These are phyloP conservation scores for Basipetospora sp. DNA, from an alignment of 2,329 filamentous ascomycete species.

Conservation along the genomic window DNA sequence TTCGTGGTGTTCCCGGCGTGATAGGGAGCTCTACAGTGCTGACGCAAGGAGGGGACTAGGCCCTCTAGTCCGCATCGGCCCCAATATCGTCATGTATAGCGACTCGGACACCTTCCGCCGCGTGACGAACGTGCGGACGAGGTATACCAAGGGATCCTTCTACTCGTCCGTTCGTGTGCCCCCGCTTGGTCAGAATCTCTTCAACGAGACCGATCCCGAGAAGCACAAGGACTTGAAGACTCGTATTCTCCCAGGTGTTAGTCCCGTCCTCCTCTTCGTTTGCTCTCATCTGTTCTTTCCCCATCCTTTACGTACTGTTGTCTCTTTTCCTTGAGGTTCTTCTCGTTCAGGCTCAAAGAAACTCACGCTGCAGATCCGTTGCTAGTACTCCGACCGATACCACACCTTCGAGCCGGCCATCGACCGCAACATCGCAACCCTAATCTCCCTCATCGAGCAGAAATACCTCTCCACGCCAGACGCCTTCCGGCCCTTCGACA, in stretches of 20 bases:
- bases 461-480: constrained; percentile 26
- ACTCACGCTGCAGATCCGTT: no score
- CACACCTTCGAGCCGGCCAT: constrained; percentile 32
- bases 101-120: constrained; percentile 31
- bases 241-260: constrained; percentile 24
- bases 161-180: constrained; percentile 33
- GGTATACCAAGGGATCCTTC: constrained; percentile 29
- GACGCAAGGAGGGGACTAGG: constrained; percentile 7
- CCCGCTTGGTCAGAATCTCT: constrained; percentile 34
- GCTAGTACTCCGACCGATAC: constrained; percentile 27
- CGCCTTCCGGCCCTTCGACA: constrained; percentile 23
- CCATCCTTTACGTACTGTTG: no score
- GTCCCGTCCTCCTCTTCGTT: constrained; percentile 8
- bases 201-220: constrained; percentile 33
- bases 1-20: neutral
- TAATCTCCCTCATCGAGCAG: constrained; percentile 27
- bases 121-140: constrained; percentile 25
- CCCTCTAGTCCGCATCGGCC: constrained; percentile 23
- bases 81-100: constrained; percentile 33
- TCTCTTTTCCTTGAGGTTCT: neutral
- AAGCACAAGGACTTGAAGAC: constrained; percentile 25
- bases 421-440: constrained; percentile 29
- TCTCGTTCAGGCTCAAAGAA: no score
- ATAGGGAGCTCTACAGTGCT: no score
- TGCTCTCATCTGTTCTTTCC: neutral